Percentiles rank a stretch among this genome's conserved stretches.
phyloP scores from a whole-genome alignment of 2,329 filamentous ascomycete species.

The Trichophaea hybrida region DNA sequence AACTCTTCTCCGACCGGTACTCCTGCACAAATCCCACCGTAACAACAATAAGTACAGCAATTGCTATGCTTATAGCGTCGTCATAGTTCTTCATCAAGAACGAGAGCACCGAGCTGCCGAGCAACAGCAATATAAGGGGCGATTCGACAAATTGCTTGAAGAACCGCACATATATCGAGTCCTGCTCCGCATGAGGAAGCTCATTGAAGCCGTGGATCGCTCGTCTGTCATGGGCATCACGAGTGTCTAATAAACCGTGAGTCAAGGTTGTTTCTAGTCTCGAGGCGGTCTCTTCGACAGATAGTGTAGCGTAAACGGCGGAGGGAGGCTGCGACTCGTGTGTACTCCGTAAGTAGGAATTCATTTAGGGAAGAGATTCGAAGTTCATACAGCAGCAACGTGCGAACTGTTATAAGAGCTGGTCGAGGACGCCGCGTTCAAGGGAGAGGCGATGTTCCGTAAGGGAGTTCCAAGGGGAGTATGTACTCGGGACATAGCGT shows the following conservation, averaged over 20 bases:
- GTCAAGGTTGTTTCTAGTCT: constrained; percentile 69
- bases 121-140: constrained; percentile 78
- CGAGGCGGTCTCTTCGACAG: constrained; percentile 62
- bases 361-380: background rate
- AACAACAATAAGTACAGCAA: constrained; percentile 93
- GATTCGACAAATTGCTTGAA: constrained; percentile 86
- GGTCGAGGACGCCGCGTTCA: constrained; percentile 13
- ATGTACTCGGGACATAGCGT: constrained; percentile 9
- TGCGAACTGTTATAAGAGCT: constrained; percentile 6
- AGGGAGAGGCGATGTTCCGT: constrained; percentile 16
- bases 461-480: constrained; percentile 19
- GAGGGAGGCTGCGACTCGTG: constrained; percentile 25
- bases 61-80: constrained; percentile 87
- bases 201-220: constrained; percentile 80
- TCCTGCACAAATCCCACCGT: constrained; percentile 94
- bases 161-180: constrained; percentile 90
- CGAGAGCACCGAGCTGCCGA: constrained; percentile 76
- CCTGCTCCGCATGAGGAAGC: constrained; percentile 81
- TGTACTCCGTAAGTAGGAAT: background rate
- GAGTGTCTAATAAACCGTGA: constrained; percentile 59
- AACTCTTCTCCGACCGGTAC: constrained; percentile 91
- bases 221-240: constrained; percentile 64
- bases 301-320: constrained; percentile 46
- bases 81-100: constrained; percentile 85
- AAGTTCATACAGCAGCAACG: constrained; percentile 15